Evolutionary conservation across 345 rosid genomes (phyloP).

Genomic region (Atalantia buxifolia): DNA sequence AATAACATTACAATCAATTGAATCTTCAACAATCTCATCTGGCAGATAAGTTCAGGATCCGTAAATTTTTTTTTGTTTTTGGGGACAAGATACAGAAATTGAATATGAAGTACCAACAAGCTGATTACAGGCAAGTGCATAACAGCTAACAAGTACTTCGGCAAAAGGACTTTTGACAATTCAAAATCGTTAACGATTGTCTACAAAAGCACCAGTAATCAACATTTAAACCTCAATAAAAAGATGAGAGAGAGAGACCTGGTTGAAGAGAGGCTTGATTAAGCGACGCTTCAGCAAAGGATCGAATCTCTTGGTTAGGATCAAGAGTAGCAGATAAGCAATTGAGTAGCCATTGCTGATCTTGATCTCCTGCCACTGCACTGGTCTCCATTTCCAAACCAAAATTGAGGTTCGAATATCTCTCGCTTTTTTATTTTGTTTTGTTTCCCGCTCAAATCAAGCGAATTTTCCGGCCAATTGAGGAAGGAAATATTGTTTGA

Average conservation of each 20-base stretch:
- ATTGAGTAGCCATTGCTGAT: slow-evolving; percentile 86
- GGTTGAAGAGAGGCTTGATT: slow-evolving; percentile 82
- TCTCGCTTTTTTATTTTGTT: background rate
- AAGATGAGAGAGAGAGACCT: slow-evolving; percentile 36
- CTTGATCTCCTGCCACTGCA: slow-evolving; percentile 47
- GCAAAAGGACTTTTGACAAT: background rate
- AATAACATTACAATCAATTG: background rate
- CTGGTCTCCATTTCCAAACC: slow-evolving; percentile 22
- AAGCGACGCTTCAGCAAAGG: slow-evolving; percentile 85
- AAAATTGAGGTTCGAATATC: background rate
- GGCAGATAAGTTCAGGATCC: background rate
- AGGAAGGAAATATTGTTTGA: background rate
- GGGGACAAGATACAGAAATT: background rate
- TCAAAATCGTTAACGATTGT: background rate
- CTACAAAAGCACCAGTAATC: background rate
- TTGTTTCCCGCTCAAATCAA: slow-evolving; percentile 24
- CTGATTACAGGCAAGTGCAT: background rate
- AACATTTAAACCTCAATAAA: background rate
- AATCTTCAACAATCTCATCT: background rate
- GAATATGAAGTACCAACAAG: background rate
- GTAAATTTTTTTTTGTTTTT: background rate
- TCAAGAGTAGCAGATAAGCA: slow-evolving; percentile 89
- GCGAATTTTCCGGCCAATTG: background rate
- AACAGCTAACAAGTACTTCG: background rate
- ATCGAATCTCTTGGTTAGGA: slow-evolving; percentile 75